Conservation (phyloP, 2,329 filamentous ascomycete species). For the Aureobasidium namibiae region DNA sequence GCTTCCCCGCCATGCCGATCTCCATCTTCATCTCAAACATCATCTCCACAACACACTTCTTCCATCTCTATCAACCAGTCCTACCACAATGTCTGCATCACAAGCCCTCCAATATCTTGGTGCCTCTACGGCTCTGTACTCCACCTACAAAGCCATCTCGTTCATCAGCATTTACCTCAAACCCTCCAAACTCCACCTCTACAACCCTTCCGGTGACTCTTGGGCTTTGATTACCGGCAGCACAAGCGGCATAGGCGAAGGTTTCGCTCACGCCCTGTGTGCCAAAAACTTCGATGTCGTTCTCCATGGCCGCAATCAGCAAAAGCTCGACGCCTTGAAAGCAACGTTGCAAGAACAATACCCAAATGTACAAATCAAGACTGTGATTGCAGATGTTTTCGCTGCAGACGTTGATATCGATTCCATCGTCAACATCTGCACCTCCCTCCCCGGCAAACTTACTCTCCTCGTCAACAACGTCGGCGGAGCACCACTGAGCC, state of each 20-base stretch:
- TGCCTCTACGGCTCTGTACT: not conserved
- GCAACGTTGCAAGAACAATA: slow-evolving; percentile 32
- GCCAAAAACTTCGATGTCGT: slow-evolving; percentile 47
- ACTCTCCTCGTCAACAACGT: slow-evolving; percentile 52
- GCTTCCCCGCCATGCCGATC: not conserved
- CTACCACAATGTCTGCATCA: not conserved
- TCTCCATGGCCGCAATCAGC: slow-evolving; percentile 47
- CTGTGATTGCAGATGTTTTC: slow-evolving; percentile 39
- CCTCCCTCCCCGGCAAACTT: slow-evolving; percentile 28
- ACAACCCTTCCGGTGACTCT: slow-evolving; percentile 18
- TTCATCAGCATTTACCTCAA: slow-evolving; percentile 21
- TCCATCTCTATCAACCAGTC: not conserved
- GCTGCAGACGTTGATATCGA: slow-evolving; percentile 21
- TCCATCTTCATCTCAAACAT: not conserved
- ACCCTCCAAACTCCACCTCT: slow-evolving; percentile 19
- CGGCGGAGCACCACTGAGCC: slow-evolving; percentile 32
- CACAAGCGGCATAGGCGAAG: slow-evolving; percentile 48
- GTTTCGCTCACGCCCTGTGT: slow-evolving; percentile 45
- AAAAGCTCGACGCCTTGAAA: slow-evolving; percentile 40
- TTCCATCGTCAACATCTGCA: slow-evolving; percentile 20
- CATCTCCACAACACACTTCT: not conserved
- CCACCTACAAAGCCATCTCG: slow-evolving; percentile 16
- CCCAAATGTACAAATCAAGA: slow-evolving; percentile 33
- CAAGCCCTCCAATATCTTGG: not conserved
- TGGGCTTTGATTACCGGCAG: slow-evolving; percentile 48